These are phyloP conservation scores for Mortierella sp. DNA, from an alignment of 371 early-diverging fungal genomes.

Conservation along the genomic window DNA sequence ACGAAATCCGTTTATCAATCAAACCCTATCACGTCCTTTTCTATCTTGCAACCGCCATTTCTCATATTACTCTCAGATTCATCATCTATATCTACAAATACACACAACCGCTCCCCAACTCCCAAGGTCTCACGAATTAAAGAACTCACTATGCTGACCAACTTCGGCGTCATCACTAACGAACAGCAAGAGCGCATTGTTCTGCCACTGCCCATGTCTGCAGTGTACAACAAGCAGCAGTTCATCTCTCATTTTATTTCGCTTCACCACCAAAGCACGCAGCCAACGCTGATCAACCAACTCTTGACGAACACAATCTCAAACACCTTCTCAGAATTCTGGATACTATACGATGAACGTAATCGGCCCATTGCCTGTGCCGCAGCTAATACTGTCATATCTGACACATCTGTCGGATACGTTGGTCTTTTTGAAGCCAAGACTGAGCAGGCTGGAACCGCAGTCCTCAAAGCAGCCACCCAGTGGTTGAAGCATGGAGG, in stretches of 20 bases:
- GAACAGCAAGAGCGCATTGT: conserved; percentile 8
- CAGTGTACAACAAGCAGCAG: conserved; percentile 46
- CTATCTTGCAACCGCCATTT: background rate
- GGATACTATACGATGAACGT: conserved; percentile 47
- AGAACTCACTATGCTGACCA: conserved; percentile 30
- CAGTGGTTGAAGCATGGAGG: conserved; percentile 40
- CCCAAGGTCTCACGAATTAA: background rate
- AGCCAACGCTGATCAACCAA: conserved; percentile 34
- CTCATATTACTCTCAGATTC: background rate
- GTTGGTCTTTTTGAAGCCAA: conserved; percentile 55
- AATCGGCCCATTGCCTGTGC: conserved; percentile 46
- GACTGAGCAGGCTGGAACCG: conserved; percentile 31
- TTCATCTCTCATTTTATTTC: conserved; percentile 50
- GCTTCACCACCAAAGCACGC: conserved; percentile 38
- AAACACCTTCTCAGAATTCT: conserved; percentile 32
- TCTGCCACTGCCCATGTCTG: conserved; percentile 42
- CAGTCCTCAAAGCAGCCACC: conserved; percentile 40
- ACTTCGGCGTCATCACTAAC: conserved; percentile 17
- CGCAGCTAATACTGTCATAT: conserved; percentile 50
- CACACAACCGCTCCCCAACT: background rate
- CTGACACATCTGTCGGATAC: conserved; percentile 44
- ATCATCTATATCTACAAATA: background rate
- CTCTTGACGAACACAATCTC: conserved; percentile 25
- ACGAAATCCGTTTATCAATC: background rate
- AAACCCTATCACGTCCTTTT: background rate